These are phyloP conservation scores for Mycosphaerella arachidis DNA, from an alignment of 2,329 filamentous ascomycete species.

Conservation along the genomic window DNA sequence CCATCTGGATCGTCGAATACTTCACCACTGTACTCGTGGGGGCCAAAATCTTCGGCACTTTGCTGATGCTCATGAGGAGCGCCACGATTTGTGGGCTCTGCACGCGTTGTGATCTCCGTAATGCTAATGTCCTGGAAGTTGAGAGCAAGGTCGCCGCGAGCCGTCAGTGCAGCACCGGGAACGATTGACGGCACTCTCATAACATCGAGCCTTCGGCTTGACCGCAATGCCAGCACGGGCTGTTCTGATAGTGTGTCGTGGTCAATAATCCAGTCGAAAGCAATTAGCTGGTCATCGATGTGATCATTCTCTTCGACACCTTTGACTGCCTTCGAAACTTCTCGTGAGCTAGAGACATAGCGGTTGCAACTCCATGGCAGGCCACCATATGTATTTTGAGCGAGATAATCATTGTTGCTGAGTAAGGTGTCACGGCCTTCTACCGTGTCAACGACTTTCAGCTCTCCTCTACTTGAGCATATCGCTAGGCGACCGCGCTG, in stretches of 20 bases:
- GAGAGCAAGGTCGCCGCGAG: constrained; percentile 39
- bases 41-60: constrained; percentile 27
- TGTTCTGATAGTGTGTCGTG: constrained; percentile 44
- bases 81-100: constrained; percentile 7
- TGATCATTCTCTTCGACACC: constrained; percentile 40
- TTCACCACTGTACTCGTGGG: constrained; percentile 20
- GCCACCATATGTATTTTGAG: constrained; percentile 29
- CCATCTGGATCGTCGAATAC: constrained; percentile 1
- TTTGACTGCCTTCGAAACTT: constrained; percentile 43
- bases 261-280: constrained; percentile 57
- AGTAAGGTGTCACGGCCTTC: constrained; percentile 19
- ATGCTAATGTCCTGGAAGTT: constrained; percentile 22
- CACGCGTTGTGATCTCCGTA: constrained; percentile 17
- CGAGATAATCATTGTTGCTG: constrained; percentile 19
- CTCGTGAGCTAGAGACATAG: constrained; percentile 43
- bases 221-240: constrained; percentile 50
- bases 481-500: constrained; percentile 56
- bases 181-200: constrained; percentile 42
- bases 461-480: constrained; percentile 55
- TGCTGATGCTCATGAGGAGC: constrained; percentile 15
- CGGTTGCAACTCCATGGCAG: constrained; percentile 40
- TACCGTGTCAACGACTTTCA: constrained; percentile 42
- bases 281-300: constrained; percentile 50
- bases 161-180: constrained; percentile 40
- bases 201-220: constrained; percentile 49